Base-by-base conservation (phyloP, 129 eudicot genomes). In the Helianthus tuberosus region DNA sequence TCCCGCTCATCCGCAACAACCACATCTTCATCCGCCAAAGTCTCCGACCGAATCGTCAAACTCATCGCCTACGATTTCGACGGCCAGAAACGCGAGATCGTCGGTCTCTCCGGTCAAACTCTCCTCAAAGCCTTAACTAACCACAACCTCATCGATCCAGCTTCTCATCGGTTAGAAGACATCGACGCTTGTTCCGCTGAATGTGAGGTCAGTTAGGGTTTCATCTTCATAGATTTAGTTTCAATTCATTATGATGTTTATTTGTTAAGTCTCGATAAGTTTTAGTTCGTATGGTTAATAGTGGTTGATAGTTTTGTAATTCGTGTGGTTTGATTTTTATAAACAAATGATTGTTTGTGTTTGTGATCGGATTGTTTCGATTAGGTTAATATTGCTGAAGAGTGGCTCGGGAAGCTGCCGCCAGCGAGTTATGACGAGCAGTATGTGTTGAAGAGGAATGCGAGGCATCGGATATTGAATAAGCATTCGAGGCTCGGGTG, bases 101-200 rank as follows among this genome's bases (percentile, higher is more conserved):
- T 91, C 11, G 97, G 97, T 0, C 84, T 95, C 75, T 50, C 97
- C 14, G 97, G 99, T 1, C 99, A 95, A 53, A 95, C 97, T 3
- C 85, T 95, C 0, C 96, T 95, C 36, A 83, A 77, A 76, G 96
- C 97, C 1, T 64, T 91, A 64, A 60, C 86, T 6, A 95, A 95
- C 70, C 55, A 76, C 41, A 89, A 89, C 55, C 74, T 95, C 13
- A 95, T 95, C 47, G 99, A 95, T 75, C 96, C 99, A 46, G 99
- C 88, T 1, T 91, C 99, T 1, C 97, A 95, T 73, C 85, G 99
- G 15, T 85, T 91, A 1, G 97, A 95, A 63, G 99, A 95, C 27
- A 95, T 95, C 80, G 99, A 95, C 25, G 99, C 99, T 2, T 95
- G 99, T 65, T 95, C 99, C 11, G 90, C 99, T 11, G 99, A 95